Percentiles rank a stretch among this genome's conserved stretches.
These are phyloP conservation scores for Uronychia binucleata DNA, from an alignment of 73 alveolate genomes.

Conservation along the genomic window DNA sequence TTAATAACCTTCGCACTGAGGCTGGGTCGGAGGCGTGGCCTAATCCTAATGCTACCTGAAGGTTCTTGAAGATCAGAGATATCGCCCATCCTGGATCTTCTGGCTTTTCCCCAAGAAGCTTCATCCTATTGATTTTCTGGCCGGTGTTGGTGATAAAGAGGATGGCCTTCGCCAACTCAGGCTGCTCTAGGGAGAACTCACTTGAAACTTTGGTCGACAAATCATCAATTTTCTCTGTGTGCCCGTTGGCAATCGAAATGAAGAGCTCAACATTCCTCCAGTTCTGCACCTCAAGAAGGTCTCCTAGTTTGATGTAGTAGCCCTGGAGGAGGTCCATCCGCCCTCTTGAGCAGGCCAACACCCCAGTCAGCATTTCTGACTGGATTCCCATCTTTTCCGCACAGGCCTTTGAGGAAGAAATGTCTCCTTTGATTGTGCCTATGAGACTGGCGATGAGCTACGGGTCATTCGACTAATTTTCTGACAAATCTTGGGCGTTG, in stretches of 20 bases:
- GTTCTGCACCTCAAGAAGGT: background rate
- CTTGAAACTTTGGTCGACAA: background rate
- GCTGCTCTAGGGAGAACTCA: background rate
- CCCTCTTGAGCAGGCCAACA: slow-evolving; percentile 28
- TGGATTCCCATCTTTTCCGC: slow-evolving; percentile 21
- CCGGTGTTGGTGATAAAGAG: background rate
- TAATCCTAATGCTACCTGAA: background rate
- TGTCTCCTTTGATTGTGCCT: slow-evolving; percentile 6
- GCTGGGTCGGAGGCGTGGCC: background rate
- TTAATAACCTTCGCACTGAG: background rate
- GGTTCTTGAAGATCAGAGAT: background rate
- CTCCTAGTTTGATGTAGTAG: slow-evolving; percentile 4
- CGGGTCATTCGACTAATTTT: background rate
- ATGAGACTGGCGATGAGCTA: background rate
- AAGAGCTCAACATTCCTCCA: background rate
- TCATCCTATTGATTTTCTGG: background rate
- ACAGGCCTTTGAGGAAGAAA: background rate
- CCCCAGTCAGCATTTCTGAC: slow-evolving; percentile 2
- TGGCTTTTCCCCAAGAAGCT: background rate
- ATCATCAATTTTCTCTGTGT: background rate
- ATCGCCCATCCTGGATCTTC: slow-evolving; percentile 1
- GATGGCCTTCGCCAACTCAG: background rate
- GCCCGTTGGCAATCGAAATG: background rate
- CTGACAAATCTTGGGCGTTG: background rate
- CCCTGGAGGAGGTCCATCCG: slow-evolving; percentile 3